These are phyloP conservation scores for Pulveroboletus sp. DNA, from an alignment of 768 basidiomycete species.

Conservation along the genomic window DNA sequence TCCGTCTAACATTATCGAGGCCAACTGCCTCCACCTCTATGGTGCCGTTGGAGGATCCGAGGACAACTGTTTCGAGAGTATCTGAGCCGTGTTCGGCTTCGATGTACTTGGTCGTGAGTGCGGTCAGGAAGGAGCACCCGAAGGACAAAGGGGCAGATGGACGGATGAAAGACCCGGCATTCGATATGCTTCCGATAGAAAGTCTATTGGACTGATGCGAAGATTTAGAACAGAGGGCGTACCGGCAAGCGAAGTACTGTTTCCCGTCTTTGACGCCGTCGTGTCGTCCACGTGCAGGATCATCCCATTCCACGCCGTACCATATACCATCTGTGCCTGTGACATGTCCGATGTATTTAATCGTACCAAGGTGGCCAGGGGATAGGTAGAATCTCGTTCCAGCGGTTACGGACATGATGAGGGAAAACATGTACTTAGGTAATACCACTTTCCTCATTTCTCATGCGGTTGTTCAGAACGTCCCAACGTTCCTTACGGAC, in stretches of 20 bases:
- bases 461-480: too few relatives aligned
- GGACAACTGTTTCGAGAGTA: slow-evolving; percentile 55
- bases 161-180: slow-evolving; percentile 78
- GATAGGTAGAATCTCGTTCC: slow-evolving; percentile 52
- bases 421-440: slow-evolving; percentile 9
- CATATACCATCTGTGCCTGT: slow-evolving; percentile 62
- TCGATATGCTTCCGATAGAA: slow-evolving; percentile 42
- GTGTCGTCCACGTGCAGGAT: slow-evolving; percentile 79
- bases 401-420: slow-evolving; percentile 27
- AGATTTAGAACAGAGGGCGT: slow-evolving; percentile 21
- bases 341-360: slow-evolving; percentile 65
- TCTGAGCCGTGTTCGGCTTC: slow-evolving; percentile 51
- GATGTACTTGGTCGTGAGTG: slow-evolving; percentile 74
- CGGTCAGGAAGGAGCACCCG: slow-evolving; percentile 69
- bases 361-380: slow-evolving; percentile 56
- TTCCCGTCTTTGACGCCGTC: slow-evolving; percentile 74
- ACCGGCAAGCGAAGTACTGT: slow-evolving; percentile 78
- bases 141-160: slow-evolving; percentile 51
- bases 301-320: slow-evolving; percentile 99
- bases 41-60: slow-evolving; percentile 78
- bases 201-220: slow-evolving; percentile 7
- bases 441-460: slow-evolving; percentile 3
- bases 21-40: slow-evolving; percentile 86
- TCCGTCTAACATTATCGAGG: slow-evolving; percentile 71
- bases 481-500: neutral